Percentiles rank a stretch among this genome's conserved stretches.
Evolutionary conservation across 768 basidiomycete genomes (phyloP).

Genomic region (Mycena indigotica): DNA sequence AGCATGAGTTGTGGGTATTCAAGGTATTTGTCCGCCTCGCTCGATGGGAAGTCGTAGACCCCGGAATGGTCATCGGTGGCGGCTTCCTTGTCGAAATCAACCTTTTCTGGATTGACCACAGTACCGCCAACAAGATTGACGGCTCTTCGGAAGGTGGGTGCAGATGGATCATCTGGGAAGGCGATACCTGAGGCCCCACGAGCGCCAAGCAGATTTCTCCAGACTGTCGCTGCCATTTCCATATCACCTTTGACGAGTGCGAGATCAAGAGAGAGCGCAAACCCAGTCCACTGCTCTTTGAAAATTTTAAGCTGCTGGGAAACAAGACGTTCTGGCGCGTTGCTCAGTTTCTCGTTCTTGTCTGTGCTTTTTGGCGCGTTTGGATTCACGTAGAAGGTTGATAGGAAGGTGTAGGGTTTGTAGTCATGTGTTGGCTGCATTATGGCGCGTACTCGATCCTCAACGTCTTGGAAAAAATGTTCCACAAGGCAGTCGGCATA

Average conservation of each 20-base stretch:
- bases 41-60: conserved; percentile 66
- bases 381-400: conserved; percentile 51
- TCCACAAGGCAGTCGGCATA: conserved; percentile 86
- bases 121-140: conserved; percentile 73
- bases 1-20: conserved; percentile 77
- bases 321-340: conserved; percentile 78
- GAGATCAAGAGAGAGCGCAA: conserved; percentile 78
- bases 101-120: conserved; percentile 59
- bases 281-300: conserved; percentile 88
- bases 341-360: conserved; percentile 28
- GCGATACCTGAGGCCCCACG: conserved; percentile 77
- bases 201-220: conserved; percentile 89
- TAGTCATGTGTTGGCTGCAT: conserved; percentile 59
- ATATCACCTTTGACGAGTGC: conserved; percentile 74
- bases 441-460: conserved; percentile 83
- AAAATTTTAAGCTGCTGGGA: conserved; percentile 89
- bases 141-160: conserved; percentile 53
- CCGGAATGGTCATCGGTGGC: conserved; percentile 66
- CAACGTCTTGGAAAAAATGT: conserved; percentile 94
- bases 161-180: conserved; percentile 33
- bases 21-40: conserved; percentile 68
- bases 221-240: conserved; percentile 84
- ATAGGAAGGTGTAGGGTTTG: conserved; percentile 48
- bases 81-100: conserved; percentile 62
- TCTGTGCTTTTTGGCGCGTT: conserved; percentile 36